Evolutionary conservation across 2,329 filamentous ascomycete genomes (phyloP).

Genomic region (Colletotrichum incanum): DNA sequence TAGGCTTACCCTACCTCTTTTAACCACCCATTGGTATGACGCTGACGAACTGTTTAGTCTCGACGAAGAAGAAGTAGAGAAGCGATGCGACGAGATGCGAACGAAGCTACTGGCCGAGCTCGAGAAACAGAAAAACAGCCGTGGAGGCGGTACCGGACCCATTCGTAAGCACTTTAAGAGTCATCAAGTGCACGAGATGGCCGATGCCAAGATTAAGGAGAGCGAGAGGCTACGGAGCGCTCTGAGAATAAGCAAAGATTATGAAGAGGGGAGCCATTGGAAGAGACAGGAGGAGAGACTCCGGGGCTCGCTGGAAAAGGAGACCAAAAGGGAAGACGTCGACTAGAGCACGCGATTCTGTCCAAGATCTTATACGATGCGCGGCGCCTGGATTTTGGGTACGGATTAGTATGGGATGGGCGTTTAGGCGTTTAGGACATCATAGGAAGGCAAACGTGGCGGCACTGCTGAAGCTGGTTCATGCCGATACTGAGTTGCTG

Average conservation of each 20-base stretch:
- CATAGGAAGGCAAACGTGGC: not conserved
- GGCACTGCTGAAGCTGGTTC: not conserved
- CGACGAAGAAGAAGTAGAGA: slow-evolving; percentile 93
- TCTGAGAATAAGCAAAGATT: slow-evolving; percentile 87
- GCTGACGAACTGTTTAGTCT: slow-evolving; percentile 63
- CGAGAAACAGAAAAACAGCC: slow-evolving; percentile 53
- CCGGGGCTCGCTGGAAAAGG: slow-evolving; percentile 60
- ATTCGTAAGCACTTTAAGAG: slow-evolving; percentile 79
- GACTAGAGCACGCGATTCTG: slow-evolving; percentile 6
- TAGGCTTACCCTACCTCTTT: slow-evolving; percentile 56
- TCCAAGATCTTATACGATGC: not conserved
- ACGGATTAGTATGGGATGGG: slow-evolving; percentile 10
- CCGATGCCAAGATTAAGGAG: slow-evolving; percentile 96
- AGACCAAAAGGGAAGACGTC: slow-evolving; percentile 47
- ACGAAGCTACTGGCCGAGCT: slow-evolving; percentile 59
- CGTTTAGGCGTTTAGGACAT: slow-evolving; percentile 28
- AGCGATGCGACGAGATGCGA: slow-evolving; percentile 61
- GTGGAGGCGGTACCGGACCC: slow-evolving; percentile 51
- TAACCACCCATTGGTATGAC: not conserved
- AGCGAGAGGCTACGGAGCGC: slow-evolving; percentile 90
- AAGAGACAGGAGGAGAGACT: slow-evolving; percentile 83
- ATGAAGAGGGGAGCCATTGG: slow-evolving; percentile 91
- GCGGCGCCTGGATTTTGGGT: slow-evolving; percentile 8
- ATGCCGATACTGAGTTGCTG: not conserved
- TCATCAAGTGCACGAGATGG: slow-evolving; percentile 96